These are phyloP conservation scores for Leccinum pellstonianum DNA, from an alignment of 768 basidiomycete genomes.

Conservation along the genomic window DNA sequence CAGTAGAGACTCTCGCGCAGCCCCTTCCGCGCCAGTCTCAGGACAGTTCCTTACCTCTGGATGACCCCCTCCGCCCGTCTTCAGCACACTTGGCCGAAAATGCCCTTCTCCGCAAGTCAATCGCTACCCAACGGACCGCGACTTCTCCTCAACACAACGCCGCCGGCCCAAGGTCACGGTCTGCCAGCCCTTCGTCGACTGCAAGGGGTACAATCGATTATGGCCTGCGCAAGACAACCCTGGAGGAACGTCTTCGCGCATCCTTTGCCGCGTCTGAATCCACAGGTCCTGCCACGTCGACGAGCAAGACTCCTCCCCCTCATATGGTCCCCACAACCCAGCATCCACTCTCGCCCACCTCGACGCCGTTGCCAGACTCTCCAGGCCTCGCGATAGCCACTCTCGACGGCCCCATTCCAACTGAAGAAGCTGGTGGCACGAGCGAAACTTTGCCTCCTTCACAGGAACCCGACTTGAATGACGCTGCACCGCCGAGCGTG, in stretches of 20 bases:
- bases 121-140: constrained; percentile 50
- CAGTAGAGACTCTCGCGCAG: constrained; percentile 68
- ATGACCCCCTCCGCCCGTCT: constrained; percentile 35
- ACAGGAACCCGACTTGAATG: constrained; percentile 2
- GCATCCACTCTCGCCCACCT: constrained; percentile 42
- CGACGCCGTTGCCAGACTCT: constrained; percentile 45
- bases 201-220: constrained; percentile 19
- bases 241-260: constrained; percentile 23
- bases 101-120: constrained; percentile 62
- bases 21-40: constrained; percentile 40
- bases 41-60: constrained; percentile 27
- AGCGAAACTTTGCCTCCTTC: neutral
- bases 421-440: constrained; percentile 1
- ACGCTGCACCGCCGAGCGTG: neutral
- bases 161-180: constrained; percentile 18
- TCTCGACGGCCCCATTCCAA: neutral
- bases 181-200: constrained; percentile 25
- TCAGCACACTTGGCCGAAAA: constrained; percentile 60
- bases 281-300: no score
- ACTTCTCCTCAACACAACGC: constrained; percentile 35
- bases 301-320: constrained; percentile 43
- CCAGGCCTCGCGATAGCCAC: constrained; percentile 19
- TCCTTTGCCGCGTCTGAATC: no score
- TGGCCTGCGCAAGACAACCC: constrained; percentile 49
- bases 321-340: constrained; percentile 24